Evolutionary conservation across 371 early-diverging fungal species (phyloP).

Genomic region (Aphelidium insulamus): DNA sequence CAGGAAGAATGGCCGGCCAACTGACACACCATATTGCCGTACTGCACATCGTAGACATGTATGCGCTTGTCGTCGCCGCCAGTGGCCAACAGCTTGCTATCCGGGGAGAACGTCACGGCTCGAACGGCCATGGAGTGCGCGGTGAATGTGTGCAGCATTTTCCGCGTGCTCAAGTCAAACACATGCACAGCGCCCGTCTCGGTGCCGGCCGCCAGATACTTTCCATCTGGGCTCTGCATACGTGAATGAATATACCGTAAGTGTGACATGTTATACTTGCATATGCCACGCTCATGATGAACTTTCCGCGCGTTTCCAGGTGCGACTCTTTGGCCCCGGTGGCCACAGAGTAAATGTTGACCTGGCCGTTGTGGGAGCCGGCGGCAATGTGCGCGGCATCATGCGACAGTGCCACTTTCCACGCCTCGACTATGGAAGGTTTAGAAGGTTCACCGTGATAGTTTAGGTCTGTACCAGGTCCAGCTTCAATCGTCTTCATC

Average conservation of each 20-base stretch:
- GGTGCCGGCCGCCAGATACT: not conserved
- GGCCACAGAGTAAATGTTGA: slow-evolving; percentile 20
- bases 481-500: not conserved
- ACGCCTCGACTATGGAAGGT: slow-evolving; percentile 20
- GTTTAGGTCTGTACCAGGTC: not conserved
- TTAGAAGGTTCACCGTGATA: not conserved
- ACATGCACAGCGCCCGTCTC: slow-evolving; percentile 18
- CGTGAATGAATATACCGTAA: too few relatives aligned
- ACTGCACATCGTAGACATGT: slow-evolving; percentile 26
- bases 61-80: slow-evolving; percentile 26
- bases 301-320: slow-evolving; percentile 22
- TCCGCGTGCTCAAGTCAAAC: slow-evolving; percentile 22
- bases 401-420: slow-evolving; percentile 18
- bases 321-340: slow-evolving; percentile 10
- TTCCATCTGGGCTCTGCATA: slow-evolving; percentile 2
- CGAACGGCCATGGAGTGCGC: slow-evolving; percentile 25
- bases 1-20: slow-evolving; percentile 23
- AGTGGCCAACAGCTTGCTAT: slow-evolving; percentile 15
- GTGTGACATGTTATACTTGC: too few relatives aligned
- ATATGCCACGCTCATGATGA: slow-evolving; percentile 23
- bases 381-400: slow-evolving; percentile 21
- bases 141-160: slow-evolving; percentile 18
- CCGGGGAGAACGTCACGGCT: slow-evolving; percentile 19
- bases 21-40: slow-evolving; percentile 16
- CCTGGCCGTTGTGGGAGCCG: slow-evolving; percentile 19